Evolutionary conservation across 1,139 yeast genomes (phyloP), one percentile per base, ranked within the genome.

Genomic region (Blastobotrys apis): DNA sequence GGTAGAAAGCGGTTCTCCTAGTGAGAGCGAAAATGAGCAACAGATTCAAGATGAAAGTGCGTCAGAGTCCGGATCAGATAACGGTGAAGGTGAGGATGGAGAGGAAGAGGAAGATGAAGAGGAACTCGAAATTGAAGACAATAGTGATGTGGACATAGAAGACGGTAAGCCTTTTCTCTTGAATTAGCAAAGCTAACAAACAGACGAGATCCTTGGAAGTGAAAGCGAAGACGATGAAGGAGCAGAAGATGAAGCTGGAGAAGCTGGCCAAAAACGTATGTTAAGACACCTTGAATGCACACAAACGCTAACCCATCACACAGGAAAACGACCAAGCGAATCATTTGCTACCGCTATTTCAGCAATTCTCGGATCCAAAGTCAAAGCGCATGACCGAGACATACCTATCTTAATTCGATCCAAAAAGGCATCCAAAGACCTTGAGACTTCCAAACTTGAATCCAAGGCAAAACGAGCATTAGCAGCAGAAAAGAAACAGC

Each of bases 351-450:
- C 67, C 47, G 97, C 98, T 1, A 79, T 92, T 61, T 78, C 72
- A 51, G 94, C 95, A 21, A 85, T 92, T 58, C 69, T 92, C 43
- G 84, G 84, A 6, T 86, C 97, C 2, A 83, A 80, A 59, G 72
- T 92, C 55, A 92, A 92, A 62, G 94, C 95, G 0, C 84, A 88
- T 57, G 87, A 84, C 59, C 75, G 97, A 60, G 75, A 76, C 38
- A 95, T 88, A 59, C 98, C 98, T 2, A 87, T 92, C 47, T 73
- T 92, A 65, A 90, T 90, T 13, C 79, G 72, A 36, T 84, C 88
- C 57, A 75, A 75, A 47, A 75, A 72, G 47, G 71, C 80, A 0
- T 65, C 85, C 44, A 82, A 82, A 65, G 81, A 85, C 53, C 73
- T 84, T 43, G 97, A 88, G 53, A 77, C 81, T 19, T 87, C 86